phyloP scores from a whole-genome alignment of 441 rosid genomes.

The Corymbia citriodora region DNA sequence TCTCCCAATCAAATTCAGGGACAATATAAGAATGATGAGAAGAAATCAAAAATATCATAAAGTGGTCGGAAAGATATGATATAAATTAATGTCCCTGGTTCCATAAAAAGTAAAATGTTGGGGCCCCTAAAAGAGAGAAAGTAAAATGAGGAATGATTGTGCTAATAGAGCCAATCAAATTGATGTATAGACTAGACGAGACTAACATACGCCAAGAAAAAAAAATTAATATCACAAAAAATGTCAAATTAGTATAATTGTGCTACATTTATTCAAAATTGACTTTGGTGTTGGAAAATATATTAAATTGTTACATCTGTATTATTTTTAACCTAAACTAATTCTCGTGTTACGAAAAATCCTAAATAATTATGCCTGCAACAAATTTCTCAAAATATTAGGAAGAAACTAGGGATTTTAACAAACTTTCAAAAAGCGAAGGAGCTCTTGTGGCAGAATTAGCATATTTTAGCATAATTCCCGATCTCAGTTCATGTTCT shows the following conservation, averaged over 20 bases:
- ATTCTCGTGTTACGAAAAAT: neutral
- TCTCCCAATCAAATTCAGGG: neutral
- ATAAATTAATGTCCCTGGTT: neutral
- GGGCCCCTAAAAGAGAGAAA: neutral
- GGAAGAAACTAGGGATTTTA: neutral
- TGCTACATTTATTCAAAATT: neutral
- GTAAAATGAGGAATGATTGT: neutral
- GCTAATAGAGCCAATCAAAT: neutral
- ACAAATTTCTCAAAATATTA: neutral
- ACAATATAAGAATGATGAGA: neutral
- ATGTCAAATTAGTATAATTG: neutral
- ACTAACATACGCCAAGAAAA: neutral
- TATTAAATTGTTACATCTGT: fast-evolving
- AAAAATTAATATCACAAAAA: neutral
- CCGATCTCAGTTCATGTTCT: neutral
- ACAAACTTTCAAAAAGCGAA: neutral
- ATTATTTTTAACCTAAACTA: neutral
- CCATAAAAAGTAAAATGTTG: neutral
- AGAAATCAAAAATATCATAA: neutral
- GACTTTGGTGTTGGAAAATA: fast-evolving
- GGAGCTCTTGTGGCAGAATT: fast-evolving
- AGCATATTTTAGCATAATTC: neutral
- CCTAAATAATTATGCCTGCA: fast-evolving
- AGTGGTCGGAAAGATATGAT: neutral
- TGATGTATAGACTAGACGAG: neutral